phyloP scores from a whole-genome alignment of 805 yeast genomes.

The Lipomyces anomalus region DNA sequence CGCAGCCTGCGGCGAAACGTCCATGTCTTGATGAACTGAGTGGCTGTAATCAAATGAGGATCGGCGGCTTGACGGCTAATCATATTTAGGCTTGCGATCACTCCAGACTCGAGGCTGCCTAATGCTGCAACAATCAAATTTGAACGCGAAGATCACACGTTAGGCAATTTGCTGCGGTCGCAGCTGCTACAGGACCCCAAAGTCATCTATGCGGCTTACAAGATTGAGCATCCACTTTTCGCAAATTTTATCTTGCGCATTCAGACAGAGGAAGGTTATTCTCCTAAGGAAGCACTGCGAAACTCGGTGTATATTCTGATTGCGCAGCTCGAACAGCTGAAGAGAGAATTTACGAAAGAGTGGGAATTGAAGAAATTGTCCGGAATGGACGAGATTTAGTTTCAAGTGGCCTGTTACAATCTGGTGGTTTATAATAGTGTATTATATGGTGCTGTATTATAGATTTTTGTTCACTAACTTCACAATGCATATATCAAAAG shows the following conservation, averaged over 20 bases:
- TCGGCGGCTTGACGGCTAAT: not conserved
- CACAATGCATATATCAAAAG: no score
- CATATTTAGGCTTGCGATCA: slow-evolving; percentile 63
- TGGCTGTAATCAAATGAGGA: slow-evolving; percentile 21
- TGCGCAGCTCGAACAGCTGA: slow-evolving; percentile 66
- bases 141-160: slow-evolving; percentile 96
- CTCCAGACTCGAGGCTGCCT: slow-evolving; percentile 92
- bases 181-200: slow-evolving; percentile 79
- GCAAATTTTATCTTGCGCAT: slow-evolving; percentile 91
- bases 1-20: not conserved
- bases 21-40: not conserved
- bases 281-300: slow-evolving; percentile 83
- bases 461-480: no score
- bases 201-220: slow-evolving; percentile 95
- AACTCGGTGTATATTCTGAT: slow-evolving; percentile 85
- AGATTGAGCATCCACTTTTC: slow-evolving; percentile 95
- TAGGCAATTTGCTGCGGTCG: slow-evolving; percentile 75
- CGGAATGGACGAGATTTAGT: slow-evolving; percentile 27
- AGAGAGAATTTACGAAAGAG: slow-evolving; percentile 78
- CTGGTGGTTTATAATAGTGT: no score
- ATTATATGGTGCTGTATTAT: no score
- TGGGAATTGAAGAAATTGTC: slow-evolving; percentile 77
- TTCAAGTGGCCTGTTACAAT: not conserved
- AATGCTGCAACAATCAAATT: slow-evolving; percentile 89
- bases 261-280: slow-evolving; percentile 92